Evolutionary conservation across 2,329 filamentous ascomycete genomes (phyloP).

Genomic region (Neofusicoccum sp.): DNA sequence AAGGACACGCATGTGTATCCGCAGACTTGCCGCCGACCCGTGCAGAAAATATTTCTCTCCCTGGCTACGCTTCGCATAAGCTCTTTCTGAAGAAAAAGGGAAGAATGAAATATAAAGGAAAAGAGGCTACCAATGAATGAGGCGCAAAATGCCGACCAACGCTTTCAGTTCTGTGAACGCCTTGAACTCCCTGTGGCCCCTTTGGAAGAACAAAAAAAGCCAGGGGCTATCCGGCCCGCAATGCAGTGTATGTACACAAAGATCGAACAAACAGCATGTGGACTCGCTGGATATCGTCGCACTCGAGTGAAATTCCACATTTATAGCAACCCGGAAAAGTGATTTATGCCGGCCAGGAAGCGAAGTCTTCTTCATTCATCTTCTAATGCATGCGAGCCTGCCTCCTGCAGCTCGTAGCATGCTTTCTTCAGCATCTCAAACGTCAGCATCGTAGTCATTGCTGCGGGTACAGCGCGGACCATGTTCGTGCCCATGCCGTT

Average conservation of each 20-base stretch:
- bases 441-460: slow-evolving; percentile 96
- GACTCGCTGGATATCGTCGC: slow-evolving; percentile 4
- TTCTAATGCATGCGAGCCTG: slow-evolving; percentile 6
- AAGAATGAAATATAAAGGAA: background rate
- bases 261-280: slow-evolving; percentile 12
- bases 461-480: slow-evolving; percentile 91
- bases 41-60: background rate
- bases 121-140: background rate
- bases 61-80: background rate
- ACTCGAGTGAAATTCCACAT: slow-evolving; percentile 2
- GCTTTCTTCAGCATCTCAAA: slow-evolving; percentile 76
- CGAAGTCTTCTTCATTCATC: background rate
- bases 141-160: background rate
- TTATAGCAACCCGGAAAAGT: background rate
- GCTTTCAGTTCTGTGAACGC: slow-evolving; percentile 5
- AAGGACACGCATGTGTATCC: background rate
- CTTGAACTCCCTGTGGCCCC: background rate
- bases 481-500: slow-evolving; percentile 97
- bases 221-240: background rate
- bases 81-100: background rate
- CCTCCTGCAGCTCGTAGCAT: slow-evolving; percentile 25
- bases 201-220: background rate
- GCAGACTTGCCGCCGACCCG: background rate
- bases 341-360: background rate
- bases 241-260: slow-evolving; percentile 15